Evolutionary conservation across 2,329 filamentous ascomycete species (phyloP).

Genomic region (Fusarium clavum): DNA sequence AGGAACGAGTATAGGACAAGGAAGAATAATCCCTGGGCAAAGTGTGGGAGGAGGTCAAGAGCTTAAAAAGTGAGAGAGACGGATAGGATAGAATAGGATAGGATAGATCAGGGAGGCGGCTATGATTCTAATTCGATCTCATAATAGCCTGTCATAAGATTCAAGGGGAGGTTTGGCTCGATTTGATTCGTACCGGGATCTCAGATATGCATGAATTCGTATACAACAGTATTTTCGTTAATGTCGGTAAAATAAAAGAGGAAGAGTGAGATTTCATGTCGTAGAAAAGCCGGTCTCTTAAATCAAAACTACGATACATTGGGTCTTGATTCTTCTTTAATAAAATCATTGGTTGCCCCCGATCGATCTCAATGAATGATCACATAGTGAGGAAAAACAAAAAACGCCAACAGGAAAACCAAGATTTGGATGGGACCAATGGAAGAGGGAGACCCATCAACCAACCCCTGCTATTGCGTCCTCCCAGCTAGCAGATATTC

Average conservation of each 20-base stretch:
- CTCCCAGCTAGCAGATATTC: slow-evolving; percentile 14
- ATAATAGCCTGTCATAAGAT: not conserved
- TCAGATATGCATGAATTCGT: slow-evolving; percentile 5
- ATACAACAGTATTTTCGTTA: not conserved
- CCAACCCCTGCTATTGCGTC: not conserved
- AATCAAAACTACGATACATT: not conserved
- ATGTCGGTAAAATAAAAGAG: not conserved
- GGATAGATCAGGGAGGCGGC: slow-evolving; percentile 21
- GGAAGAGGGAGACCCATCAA: slow-evolving; percentile 6
- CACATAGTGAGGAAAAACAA: slow-evolving; percentile 12
- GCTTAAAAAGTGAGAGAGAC: slow-evolving; percentile 15
- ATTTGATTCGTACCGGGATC: not conserved
- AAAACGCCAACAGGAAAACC: slow-evolving; percentile 13
- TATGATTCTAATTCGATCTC: slow-evolving; percentile 3
- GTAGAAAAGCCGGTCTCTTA: not conserved
- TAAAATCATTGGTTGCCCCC: not conserved
- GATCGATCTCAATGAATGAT: slow-evolving; percentile 22
- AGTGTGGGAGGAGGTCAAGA: not conserved
- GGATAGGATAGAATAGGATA: not conserved
- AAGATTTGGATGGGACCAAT: slow-evolving; percentile 35
- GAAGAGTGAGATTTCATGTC: not conserved
- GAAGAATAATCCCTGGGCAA: slow-evolving; percentile 9
- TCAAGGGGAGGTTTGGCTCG: not conserved
- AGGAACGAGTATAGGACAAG: slow-evolving; percentile 27
- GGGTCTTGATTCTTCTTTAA: slow-evolving; percentile 6